Evolutionary conservation across 805 yeast species (phyloP).

Genomic region (Hanseniaspora thailandica): DNA sequence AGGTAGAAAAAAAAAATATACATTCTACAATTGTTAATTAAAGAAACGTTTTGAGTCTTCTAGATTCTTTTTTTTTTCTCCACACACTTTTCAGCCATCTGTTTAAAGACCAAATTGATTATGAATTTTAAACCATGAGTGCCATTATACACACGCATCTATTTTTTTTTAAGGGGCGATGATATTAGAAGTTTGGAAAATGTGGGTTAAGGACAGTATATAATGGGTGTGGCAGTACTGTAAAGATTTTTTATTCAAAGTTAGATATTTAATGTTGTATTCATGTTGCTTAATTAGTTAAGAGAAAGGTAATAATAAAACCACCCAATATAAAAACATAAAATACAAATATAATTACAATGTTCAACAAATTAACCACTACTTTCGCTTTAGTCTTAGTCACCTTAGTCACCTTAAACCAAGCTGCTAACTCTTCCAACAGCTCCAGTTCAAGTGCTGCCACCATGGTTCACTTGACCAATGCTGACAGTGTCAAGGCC

Average conservation of each 20-base stretch:
- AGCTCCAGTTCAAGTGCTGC: conserved; percentile 3
- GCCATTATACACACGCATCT: background rate
- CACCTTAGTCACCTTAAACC: conserved; percentile 3
- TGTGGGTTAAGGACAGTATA: background rate
- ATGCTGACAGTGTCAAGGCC: conserved; percentile 2
- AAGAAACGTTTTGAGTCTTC: background rate
- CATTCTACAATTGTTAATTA: too few relatives aligned
- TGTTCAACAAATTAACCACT: conserved; percentile 10
- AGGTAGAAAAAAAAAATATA: too few relatives aligned
- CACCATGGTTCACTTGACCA: background rate
- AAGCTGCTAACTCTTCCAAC: conserved; percentile 12
- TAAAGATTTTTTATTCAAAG: background rate
- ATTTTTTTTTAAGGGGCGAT: background rate
- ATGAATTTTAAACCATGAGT: too few relatives aligned
- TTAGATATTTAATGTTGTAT: background rate
- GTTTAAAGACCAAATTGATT: background rate
- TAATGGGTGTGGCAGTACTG: background rate
- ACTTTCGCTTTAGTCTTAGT: conserved; percentile 9
- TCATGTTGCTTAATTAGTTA: background rate
- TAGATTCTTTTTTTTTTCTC: background rate
- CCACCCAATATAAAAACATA: background rate
- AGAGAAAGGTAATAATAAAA: background rate
- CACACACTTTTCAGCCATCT: background rate
- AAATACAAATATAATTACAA: background rate
- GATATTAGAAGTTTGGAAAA: background rate